Base-by-base conservation (phyloP, 1,284 basidiomycete genomes). In the Volvariella volvacea region DNA sequence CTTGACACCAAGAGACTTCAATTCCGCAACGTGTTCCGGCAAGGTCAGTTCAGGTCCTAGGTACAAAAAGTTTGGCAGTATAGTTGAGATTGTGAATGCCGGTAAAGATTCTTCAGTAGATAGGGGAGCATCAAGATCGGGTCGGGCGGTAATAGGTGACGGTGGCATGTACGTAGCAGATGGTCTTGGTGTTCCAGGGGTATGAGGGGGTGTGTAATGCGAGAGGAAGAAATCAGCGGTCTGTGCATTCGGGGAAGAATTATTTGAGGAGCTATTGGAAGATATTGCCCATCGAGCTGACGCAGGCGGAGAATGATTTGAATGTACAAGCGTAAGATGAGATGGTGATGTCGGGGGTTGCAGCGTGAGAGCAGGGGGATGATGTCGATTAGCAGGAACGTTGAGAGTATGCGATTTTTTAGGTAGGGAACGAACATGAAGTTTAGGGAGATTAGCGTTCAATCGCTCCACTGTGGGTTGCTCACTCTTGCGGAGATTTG, bases 61-160 rank as follows among this genome's bases (percentile, higher is more conserved):
- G 62, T 80, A 98, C 16, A 98, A 71, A 63, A 95, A 95, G 47
- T 80, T 78, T 1, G 94, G 92, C 1, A 98, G 70, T 50, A 98
- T 96, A 9, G 83, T 88, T 10, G 90, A 92, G 17, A 94, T 78
- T 16, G 74, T 68, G 57, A 95, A 94, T 2, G 67, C 62, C 3
- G 79, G 77, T 50, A 77, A 70, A 17, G 76, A 71, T 30, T 74
- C 71, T 50, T 76, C 77, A 0, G 74, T 74, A 12, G 74, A 73
- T 8, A 72, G 73, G 6, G 79, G 74, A 45, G 71, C 68, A 21
- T 79, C 64, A 3, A 61, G 48, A 22, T 67, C 68, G 2, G 68
- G 70, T 1, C 80, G 75, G 2, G 81, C 80, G 0, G 83, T 84
- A 28, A 65, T 61, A 0, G 80, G 81, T 17, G 79, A 78, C 17